Conservation (phyloP, 1,284 basidiomycete species). For the Microbotryomycetes sp. region DNA sequence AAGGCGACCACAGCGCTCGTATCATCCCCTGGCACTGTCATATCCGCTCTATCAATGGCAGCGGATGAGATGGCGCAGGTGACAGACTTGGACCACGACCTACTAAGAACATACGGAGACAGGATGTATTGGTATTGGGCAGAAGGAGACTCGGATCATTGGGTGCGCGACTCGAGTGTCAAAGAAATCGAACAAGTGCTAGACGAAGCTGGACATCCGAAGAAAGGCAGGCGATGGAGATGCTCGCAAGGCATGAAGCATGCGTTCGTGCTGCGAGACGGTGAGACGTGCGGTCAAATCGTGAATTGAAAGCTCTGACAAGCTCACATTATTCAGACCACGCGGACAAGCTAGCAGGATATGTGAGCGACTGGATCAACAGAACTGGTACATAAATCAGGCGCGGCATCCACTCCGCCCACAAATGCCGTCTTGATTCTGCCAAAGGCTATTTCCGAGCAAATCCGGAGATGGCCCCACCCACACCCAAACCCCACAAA, state of each 20-base stretch:
- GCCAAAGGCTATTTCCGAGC: too few relatives aligned
- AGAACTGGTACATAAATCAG: too few relatives aligned
- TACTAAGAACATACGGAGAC: constrained; percentile 3
- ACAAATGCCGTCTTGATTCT: too few relatives aligned
- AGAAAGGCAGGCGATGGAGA: constrained; percentile 7
- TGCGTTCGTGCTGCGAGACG: constrained; percentile 21
- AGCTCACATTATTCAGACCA: too few relatives aligned
- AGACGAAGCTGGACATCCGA: constrained; percentile 9
- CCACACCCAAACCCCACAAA: too few relatives aligned
- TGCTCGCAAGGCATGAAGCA: constrained; percentile 29
- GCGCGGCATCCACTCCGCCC: too few relatives aligned
- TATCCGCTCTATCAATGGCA: constrained; percentile 25
- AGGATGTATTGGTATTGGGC: constrained; percentile 27
- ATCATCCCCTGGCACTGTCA: constrained; percentile 15
- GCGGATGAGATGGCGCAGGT: constrained; percentile 18
- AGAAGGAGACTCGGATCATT: constrained; percentile 12
- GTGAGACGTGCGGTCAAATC: constrained; percentile 8
- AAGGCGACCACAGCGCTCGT: constrained; percentile 13
- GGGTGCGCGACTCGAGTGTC: constrained; percentile 16
- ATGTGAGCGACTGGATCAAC: too few relatives aligned
- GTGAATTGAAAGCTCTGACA: too few relatives aligned
- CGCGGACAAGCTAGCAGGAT: too few relatives aligned
- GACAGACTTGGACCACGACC: constrained; percentile 9
- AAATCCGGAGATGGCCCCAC: too few relatives aligned
- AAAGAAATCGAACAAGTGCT: constrained; percentile 18